A percentile compares a stretch with the other conserved stretches of the same genome.
Conservation (phyloP, 495 filamentous ascomycete genomes). For the Penicillium diatomitis region DNA sequence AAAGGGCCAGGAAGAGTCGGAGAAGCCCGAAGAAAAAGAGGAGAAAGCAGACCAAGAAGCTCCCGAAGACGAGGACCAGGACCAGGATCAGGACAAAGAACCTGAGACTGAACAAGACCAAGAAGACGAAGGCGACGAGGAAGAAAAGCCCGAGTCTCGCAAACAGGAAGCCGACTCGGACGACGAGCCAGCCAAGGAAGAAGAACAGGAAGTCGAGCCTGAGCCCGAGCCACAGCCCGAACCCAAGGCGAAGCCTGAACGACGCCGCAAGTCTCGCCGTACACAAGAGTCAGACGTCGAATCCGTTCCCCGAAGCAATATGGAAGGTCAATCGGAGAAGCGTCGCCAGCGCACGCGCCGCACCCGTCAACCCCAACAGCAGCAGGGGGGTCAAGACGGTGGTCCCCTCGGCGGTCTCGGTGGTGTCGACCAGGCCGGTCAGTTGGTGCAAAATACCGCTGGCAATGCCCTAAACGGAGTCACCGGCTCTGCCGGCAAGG, state of each 20-base stretch:
- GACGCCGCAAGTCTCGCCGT: constrained; percentile 21
- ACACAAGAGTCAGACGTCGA: constrained; percentile 31
- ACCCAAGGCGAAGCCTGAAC: constrained; percentile 19
- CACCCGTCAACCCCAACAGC: constrained; percentile 20
- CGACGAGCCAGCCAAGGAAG: constrained; percentile 4
- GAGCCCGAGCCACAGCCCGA: constrained; percentile 20
- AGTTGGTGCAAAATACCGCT: constrained; percentile 56
- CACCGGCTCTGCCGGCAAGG: constrained; percentile 48
- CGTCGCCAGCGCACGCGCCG: constrained; percentile 33
- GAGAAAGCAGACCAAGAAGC: constrained; percentile 7
- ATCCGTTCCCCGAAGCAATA: constrained; percentile 27
- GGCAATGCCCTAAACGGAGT: constrained; percentile 50
- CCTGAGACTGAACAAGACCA: constrained; percentile 1
- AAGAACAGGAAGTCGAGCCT: constrained; percentile 12
- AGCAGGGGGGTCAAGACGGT: constrained; percentile 24
- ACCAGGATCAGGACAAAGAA: constrained; percentile 11
- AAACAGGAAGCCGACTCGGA: constrained; percentile 12
- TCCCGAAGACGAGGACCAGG: constrained; percentile 6
- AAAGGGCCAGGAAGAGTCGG: constrained; percentile 1
- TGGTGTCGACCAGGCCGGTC: constrained; percentile 46
- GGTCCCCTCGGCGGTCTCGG: constrained; percentile 46
- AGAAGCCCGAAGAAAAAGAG: constrained; percentile 9
- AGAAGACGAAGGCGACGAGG: constrained; percentile 7
- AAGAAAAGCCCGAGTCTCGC: constrained; percentile 7
- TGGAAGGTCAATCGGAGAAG: constrained; percentile 28